Evolutionary conservation across 2,329 filamentous ascomycete species (phyloP).

Genomic region (Lachnellula cervina): DNA sequence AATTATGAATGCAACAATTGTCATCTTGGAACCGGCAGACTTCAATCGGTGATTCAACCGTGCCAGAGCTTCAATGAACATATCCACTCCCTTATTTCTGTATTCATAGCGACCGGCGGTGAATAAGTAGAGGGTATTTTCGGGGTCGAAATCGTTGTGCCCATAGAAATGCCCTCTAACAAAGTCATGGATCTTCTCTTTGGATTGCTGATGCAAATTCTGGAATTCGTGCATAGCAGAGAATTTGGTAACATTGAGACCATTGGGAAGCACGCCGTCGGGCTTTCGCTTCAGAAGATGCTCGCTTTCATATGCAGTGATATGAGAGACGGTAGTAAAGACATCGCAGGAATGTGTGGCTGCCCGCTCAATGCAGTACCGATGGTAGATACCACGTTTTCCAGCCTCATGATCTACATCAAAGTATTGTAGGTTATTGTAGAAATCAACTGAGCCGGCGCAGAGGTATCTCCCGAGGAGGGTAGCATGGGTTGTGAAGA

Average conservation of each 20-base stretch:
- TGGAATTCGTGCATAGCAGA: slow-evolving; percentile 98
- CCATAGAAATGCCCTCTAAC: slow-evolving; percentile 98
- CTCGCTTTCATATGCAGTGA: slow-evolving; percentile 97
- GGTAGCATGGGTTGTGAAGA: slow-evolving; percentile 97
- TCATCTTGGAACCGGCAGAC: slow-evolving; percentile 77
- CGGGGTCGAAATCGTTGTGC: slow-evolving; percentile 93
- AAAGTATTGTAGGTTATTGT: slow-evolving; percentile 97
- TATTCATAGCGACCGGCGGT: slow-evolving; percentile 96
- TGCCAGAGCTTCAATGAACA: slow-evolving; percentile 97
- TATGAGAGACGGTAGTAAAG: slow-evolving; percentile 97
- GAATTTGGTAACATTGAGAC: slow-evolving; percentile 97
- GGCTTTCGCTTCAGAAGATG: slow-evolving; percentile 96
- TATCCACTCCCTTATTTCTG: slow-evolving; percentile 97
- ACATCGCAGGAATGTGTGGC: slow-evolving; percentile 90
- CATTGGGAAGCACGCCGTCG: slow-evolving; percentile 92
- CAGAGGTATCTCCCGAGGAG: slow-evolving; percentile 93
- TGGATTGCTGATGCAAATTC: slow-evolving; percentile 92
- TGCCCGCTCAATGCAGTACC: slow-evolving; percentile 95
- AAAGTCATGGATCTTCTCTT: slow-evolving; percentile 98
- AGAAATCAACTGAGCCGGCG: slow-evolving; percentile 96
- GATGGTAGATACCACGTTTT: slow-evolving; percentile 96
- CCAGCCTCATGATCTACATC: slow-evolving; percentile 95
- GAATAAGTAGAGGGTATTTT: slow-evolving; percentile 97
- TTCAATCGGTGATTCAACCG: slow-evolving; percentile 93
- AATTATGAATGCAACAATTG: slow-evolving; percentile 95